phyloP scores from a whole-genome alignment of 257 asterid species.

The Solanum arcanum region DNA sequence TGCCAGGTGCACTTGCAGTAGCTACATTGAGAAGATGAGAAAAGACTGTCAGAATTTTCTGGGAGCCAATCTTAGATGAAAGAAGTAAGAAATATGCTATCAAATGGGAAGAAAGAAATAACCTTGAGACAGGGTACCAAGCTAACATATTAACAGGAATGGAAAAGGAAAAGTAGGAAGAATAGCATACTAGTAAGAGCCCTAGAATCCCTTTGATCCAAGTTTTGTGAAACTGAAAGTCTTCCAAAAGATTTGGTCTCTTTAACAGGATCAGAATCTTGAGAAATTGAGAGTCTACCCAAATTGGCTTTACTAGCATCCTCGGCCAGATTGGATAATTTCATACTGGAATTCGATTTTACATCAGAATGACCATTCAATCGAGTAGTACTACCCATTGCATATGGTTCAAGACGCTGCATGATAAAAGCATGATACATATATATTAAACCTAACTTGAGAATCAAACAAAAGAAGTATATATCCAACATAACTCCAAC shows the following conservation, averaged over 20 bases:
- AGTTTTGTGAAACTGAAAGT: conserved; percentile 57
- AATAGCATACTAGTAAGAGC: conserved; percentile 48
- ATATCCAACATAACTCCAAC: conserved; percentile 5
- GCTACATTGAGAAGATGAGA: conserved; percentile 40
- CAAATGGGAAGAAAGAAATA: not conserved
- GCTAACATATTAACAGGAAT: not conserved
- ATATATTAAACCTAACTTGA: conserved; percentile 9
- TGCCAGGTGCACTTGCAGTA: conserved; percentile 50
- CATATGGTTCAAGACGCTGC: conserved; percentile 94
- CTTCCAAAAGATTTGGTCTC: conserved; percentile 61
- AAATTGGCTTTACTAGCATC: conserved; percentile 45
- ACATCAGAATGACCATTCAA: conserved; percentile 48
- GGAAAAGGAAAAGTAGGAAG: conserved; percentile 3
- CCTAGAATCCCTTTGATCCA: conserved; percentile 73
- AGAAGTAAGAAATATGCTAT: not conserved
- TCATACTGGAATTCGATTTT: conserved; percentile 53
- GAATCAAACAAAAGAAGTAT: conserved; percentile 1
- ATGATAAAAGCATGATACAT: conserved; percentile 12
- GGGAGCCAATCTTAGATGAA: not conserved
- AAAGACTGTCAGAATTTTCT: conserved; percentile 1
- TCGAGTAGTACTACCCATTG: conserved; percentile 47
- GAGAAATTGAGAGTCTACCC: conserved; percentile 82
- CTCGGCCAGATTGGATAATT: conserved; percentile 41
- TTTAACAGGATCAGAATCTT: conserved; percentile 58
- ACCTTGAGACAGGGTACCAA: not conserved